Conservation (phyloP, 2,329 filamentous ascomycete species). For the Penicillium crustosum region DNA sequence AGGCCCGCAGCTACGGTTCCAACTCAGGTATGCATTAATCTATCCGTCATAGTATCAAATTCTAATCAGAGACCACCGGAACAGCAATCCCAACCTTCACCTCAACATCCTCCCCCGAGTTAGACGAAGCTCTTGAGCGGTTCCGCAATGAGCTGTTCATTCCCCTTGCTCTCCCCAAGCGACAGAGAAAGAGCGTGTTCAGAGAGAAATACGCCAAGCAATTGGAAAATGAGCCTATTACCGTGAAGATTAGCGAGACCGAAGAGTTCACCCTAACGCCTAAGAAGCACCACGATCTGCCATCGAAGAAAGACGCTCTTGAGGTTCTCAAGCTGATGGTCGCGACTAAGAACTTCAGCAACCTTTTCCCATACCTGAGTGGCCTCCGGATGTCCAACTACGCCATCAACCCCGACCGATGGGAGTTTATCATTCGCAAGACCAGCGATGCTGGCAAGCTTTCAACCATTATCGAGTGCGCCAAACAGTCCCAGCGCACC, state of each 20-base stretch:
- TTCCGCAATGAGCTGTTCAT: slow-evolving; percentile 49
- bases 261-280: slow-evolving; percentile 44
- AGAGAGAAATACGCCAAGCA: slow-evolving; percentile 36
- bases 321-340: slow-evolving; percentile 39
- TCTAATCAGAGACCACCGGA: slow-evolving; percentile 1
- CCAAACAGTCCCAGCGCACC: slow-evolving; percentile 37
- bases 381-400: slow-evolving; percentile 37
- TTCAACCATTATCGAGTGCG: slow-evolving; percentile 38
- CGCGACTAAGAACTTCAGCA: slow-evolving; percentile 41
- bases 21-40: slow-evolving; percentile 31
- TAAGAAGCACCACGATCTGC: slow-evolving; percentile 35
- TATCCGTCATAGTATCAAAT: not conserved
- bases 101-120: slow-evolving; percentile 41
- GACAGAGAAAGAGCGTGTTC: slow-evolving; percentile 44
- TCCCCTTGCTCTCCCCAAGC: slow-evolving; percentile 38
- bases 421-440: slow-evolving; percentile 41
- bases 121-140: slow-evolving; percentile 41
- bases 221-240: slow-evolving; percentile 43
- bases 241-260: slow-evolving; percentile 38
- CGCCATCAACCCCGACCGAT: slow-evolving; percentile 23
- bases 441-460: slow-evolving; percentile 39
- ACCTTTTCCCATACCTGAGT: slow-evolving; percentile 43
- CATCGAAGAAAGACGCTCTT: slow-evolving; percentile 34
- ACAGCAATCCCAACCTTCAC: slow-evolving; percentile 42
- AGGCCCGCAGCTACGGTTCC: slow-evolving; percentile 31